Evolutionary conservation across 2,329 filamentous ascomycete genomes (phyloP), one percentile per base, ranked within the genome.

Genomic region (Pestalotiopsis sp.): DNA sequence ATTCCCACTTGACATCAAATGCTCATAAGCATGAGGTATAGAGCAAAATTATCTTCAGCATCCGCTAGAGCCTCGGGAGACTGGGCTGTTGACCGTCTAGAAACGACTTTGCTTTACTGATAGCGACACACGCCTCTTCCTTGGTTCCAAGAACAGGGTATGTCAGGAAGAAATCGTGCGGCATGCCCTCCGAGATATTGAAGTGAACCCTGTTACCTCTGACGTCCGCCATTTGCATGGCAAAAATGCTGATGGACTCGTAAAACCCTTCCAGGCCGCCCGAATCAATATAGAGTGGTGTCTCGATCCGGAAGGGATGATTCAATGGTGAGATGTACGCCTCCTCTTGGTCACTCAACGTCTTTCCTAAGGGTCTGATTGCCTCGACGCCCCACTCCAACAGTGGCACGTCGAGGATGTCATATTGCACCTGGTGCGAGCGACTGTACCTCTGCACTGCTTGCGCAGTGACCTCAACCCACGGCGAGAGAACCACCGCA

Each of bases 381-480:
- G 70, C 69, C 5, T 71, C 64, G 49, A 67, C 70, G 5, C 73
- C 75, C 72, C 74, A 76, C 25, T 74, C 65, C 6, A 77, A 66
- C 20, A 77, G 67, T 4, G 70, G 64, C 25, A 59, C 66, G 20
- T 60, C 38, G 14, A 75, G 60, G 11, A 70, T 27, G 52, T 77
- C 75, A 7, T 40, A n/a, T 7, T 59, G 41, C 17, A 67, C 40
- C 31, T 20, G 67, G 57, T n/a, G 23, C 6, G 40, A 69, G 13
- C 52, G 45, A 41, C 64, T 66, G 23, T 69, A 72, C 12, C 40
- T 67, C 7, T 63, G 17, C 20, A 63, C 70, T 0, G 68, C 68
- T 7, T 70, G 68, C n/a, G 41, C 45, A 11, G 71, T 74, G 38
- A 71, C 71, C 17, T 70, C 68, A 25, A 72, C 69, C 75, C 72